Evolutionary conservation across 108 stramenopile species (phyloP).

Genomic region (Pseudonitzschia multiseries): DNA sequence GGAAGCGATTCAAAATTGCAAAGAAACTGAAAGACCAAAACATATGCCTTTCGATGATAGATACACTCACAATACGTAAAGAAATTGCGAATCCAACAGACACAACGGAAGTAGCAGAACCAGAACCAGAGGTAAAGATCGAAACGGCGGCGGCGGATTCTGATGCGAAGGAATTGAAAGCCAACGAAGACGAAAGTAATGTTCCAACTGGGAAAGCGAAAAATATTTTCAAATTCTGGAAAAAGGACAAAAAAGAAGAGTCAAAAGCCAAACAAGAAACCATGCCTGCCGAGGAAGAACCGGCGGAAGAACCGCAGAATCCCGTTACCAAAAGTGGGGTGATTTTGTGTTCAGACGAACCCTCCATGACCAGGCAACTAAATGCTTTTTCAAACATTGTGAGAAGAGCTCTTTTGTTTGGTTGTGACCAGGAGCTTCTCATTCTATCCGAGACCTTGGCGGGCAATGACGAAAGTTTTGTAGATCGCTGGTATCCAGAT

Average conservation of each 20-base stretch:
- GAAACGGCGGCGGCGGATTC: slow-evolving; percentile 30
- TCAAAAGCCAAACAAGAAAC: slow-evolving; percentile 30
- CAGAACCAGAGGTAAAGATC: slow-evolving; percentile 14
- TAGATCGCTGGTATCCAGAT: slow-evolving; percentile 78
- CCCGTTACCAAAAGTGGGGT: slow-evolving; percentile 55
- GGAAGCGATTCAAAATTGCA: slow-evolving; percentile 49
- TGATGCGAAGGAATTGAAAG: background rate
- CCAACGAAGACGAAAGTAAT: background rate
- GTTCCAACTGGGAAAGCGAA: background rate
- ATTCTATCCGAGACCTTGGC: slow-evolving; percentile 78
- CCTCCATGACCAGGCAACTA: slow-evolving; percentile 83
- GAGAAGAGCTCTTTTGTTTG: slow-evolving; percentile 72
- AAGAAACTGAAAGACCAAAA: slow-evolving; percentile 70
- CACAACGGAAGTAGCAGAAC: slow-evolving; percentile 5
- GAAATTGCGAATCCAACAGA: slow-evolving; percentile 4
- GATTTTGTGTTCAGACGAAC: slow-evolving; percentile 72
- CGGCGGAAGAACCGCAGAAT: background rate
- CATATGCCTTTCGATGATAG: slow-evolving; percentile 82
- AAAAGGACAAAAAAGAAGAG: slow-evolving; percentile 32
- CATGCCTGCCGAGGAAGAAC: slow-evolving; percentile 10
- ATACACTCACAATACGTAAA: slow-evolving; percentile 51
- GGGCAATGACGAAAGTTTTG: slow-evolving; percentile 70
- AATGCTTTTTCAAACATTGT: slow-evolving; percentile 85
- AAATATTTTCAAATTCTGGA: slow-evolving; percentile 36
- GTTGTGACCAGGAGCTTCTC: slow-evolving; percentile 79